Evolutionary conservation across 805 yeast species (phyloP), one percentile per base, ranked within the genome.

Genomic region (Barnettozyma pratensis): DNA sequence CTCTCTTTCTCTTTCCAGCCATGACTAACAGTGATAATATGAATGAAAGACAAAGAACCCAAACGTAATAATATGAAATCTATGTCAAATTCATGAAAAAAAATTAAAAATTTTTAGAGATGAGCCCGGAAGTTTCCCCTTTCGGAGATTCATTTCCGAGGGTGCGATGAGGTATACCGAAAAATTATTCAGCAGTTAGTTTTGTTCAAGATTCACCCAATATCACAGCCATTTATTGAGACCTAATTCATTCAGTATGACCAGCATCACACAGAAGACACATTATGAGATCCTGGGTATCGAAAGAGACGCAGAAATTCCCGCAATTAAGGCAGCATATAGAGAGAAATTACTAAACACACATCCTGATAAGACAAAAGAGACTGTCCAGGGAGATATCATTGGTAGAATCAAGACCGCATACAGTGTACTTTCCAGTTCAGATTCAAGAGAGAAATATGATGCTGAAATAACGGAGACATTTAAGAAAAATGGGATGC

Each of bases 291-390:
- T 83, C 0, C 71, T 89, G n/a, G 83, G 77, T 0, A 67, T 85
- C 2, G 58, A 64, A 0, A 65, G 71, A 3, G 61, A 65, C 4
- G 74, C 77, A 4, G 51, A 65, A 25, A 51, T 47, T 1, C 55
- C 47, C 0, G 78, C 74, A 11, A 72, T 91, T 29, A 82, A 79
- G 53, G 61, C 62, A 7, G 91, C 95, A 0, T 92, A 91, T 62
- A 77, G 74, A 48, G 68, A 63, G 34, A 75, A 76, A 12, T 72
- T 92, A 6, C 69, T 92, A 2, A 59, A 63, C 4, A 64, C 77
- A 3, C 98, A 92, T 64, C 98, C 98, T 1, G 98, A 92, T 62
- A 91, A 90, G 57, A 58, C 62, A 4, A 51, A 54, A 4, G 52
- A 54, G 26, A 39, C 42, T 3, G 41, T 47, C 3, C 40, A 51